A percentile compares a stretch with the other conserved stretches of the same genome.
These are phyloP conservation scores for Pisolithus orientalis DNA, from an alignment of 768 basidiomycete species.

Conservation along the genomic window DNA sequence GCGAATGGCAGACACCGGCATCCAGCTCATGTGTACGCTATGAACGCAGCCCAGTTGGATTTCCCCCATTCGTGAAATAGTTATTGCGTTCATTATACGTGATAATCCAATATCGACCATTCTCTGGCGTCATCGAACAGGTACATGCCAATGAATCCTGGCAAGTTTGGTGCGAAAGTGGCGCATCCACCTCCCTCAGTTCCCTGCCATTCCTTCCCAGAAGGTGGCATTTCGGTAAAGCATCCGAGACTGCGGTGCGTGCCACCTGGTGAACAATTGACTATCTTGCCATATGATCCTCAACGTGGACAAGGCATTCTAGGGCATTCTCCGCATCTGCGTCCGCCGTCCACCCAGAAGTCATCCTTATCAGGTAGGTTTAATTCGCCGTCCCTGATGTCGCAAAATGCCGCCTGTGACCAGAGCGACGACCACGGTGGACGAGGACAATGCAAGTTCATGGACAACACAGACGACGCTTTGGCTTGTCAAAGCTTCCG, in stretches of 20 bases:
- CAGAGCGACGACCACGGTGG: constrained; percentile 10
- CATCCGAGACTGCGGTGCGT: not conserved
- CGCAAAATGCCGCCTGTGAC: constrained; percentile 14
- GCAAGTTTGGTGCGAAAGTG: too few species aligned
- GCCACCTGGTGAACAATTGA: too few species aligned
- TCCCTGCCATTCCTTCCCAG: not conserved
- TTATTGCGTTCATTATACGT: too few species aligned
- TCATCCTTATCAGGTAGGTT: constrained; percentile 1
- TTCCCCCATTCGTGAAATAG: too few species aligned
- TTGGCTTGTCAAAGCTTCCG: not conserved
- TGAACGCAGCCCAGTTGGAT: too few species aligned
- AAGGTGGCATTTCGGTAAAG: not conserved
- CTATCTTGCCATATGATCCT: not conserved
- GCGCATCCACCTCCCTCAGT: too few species aligned
- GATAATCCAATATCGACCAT: too few species aligned
- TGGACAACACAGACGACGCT: not conserved
- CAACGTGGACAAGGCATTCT: constrained; percentile 3
- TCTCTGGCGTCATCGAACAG: too few species aligned
- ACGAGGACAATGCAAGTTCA: constrained; percentile 17
- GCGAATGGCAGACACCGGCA: too few species aligned
- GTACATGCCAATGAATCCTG: too few species aligned
- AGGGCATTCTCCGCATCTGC: constrained; percentile 1
- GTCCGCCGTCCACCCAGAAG: constrained; percentile 4
- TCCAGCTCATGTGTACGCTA: not conserved
- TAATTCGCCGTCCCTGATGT: not conserved